Evolutionary conservation across 352 stramenopile species (phyloP).

Genomic region (Phytophthora melonis): DNA sequence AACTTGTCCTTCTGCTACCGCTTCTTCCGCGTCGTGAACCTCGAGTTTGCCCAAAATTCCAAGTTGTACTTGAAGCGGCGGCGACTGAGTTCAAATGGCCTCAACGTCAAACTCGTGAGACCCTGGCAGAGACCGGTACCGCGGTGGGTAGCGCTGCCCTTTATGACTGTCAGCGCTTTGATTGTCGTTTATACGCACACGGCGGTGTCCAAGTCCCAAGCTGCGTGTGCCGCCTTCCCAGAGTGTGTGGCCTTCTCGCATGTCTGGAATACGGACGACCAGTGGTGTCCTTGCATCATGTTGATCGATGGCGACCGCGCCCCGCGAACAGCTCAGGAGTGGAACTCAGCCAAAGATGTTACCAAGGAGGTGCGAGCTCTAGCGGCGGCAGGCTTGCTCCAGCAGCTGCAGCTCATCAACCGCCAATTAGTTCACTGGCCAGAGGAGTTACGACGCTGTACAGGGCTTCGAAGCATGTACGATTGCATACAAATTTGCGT

Average conservation of each 20-base stretch:
- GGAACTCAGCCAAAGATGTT: constrained; percentile 35
- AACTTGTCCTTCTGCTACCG: constrained; percentile 50
- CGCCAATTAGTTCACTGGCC: constrained; percentile 27
- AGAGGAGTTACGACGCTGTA: constrained; percentile 31
- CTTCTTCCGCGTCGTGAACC: constrained; percentile 33
- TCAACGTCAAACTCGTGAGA: not conserved
- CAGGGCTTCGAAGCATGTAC: constrained; percentile 23
- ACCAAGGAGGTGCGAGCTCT: constrained; percentile 22
- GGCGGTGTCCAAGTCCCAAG: constrained; percentile 6
- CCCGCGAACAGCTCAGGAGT: constrained; percentile 30
- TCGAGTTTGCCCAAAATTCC: constrained; percentile 5
- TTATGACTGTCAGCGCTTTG: constrained; percentile 8
- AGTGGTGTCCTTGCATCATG: constrained; percentile 40
- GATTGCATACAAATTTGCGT: not conserved
- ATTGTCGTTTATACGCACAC: constrained; percentile 19
- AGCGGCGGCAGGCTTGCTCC: constrained; percentile 25
- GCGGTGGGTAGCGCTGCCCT: constrained; percentile 13
- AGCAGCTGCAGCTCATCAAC: constrained; percentile 39
- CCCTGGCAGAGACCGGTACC: constrained; percentile 27
- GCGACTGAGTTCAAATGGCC: not conserved
- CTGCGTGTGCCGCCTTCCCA: constrained; percentile 23
- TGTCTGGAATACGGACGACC: constrained; percentile 8
- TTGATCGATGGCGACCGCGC: constrained; percentile 37
- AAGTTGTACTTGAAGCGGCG: constrained; percentile 4
- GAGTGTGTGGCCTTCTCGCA: constrained; percentile 36